phyloP scores from a whole-genome alignment of 2,329 filamentous ascomycete genomes.

The Apiospora kogelbergensis region DNA sequence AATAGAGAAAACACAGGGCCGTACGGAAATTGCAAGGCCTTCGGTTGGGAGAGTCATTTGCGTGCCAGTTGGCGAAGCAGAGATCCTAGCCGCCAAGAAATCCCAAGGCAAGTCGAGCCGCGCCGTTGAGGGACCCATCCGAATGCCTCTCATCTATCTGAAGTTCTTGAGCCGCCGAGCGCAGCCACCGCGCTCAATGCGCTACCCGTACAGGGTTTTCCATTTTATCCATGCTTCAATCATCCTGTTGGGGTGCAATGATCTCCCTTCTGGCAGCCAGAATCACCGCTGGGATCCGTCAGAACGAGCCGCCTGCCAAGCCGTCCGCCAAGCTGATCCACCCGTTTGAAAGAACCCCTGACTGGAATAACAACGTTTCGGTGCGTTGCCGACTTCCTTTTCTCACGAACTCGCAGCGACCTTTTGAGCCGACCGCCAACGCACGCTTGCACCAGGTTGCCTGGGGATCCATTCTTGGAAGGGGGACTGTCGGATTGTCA shows the following conservation, averaged over 20 bases:
- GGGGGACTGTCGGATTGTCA: not conserved
- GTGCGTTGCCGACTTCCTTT: not conserved
- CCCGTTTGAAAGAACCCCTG: not conserved
- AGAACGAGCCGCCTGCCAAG: not conserved
- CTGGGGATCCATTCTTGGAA: not conserved
- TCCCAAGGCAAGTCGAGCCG: not conserved
- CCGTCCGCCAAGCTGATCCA: not conserved
- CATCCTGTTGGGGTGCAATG: not conserved
- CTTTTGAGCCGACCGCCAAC: too few species aligned
- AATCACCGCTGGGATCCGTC: not conserved
- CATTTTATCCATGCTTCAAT: not conserved
- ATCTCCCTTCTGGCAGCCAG: not conserved
- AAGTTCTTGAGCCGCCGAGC: not conserved
- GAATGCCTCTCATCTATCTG: not conserved
- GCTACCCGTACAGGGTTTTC: not conserved
- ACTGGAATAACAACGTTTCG: not conserved
- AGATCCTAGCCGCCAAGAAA: not conserved
- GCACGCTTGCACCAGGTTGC: not conserved
- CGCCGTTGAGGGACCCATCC: not conserved
- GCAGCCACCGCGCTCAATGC: not conserved
- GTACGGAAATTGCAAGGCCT: too few species aligned
- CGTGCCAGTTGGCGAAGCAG: not conserved
- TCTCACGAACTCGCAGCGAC: not conserved
- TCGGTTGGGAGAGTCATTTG: not conserved
- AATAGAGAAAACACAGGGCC: not conserved